These are phyloP conservation scores for Candida chilensis DNA, from an alignment of 805 yeast species.

Conservation along the genomic window DNA sequence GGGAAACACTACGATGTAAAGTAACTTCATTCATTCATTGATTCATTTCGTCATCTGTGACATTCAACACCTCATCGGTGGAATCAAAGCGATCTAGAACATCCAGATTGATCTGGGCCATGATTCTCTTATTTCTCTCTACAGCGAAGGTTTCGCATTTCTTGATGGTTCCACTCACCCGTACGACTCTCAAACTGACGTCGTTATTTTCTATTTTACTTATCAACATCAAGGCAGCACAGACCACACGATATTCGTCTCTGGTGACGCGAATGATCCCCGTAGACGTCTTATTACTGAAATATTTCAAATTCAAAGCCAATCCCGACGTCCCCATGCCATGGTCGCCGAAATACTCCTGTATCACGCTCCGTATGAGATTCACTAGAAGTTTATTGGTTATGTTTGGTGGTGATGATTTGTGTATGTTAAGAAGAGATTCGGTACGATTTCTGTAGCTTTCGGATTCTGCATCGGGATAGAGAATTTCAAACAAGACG, in stretches of 20 bases:
- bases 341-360: slow-evolving; percentile 65
- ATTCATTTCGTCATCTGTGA: slow-evolving; percentile 8
- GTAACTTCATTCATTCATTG: slow-evolving; percentile 1
- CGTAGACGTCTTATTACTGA: slow-evolving; percentile 70
- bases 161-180: slow-evolving; percentile 81
- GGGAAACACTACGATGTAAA: slow-evolving; percentile 6
- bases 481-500: slow-evolving; percentile 68
- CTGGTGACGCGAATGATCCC: slow-evolving; percentile 78
- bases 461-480: slow-evolving; percentile 35
- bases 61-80: slow-evolving; percentile 7
- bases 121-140: slow-evolving; percentile 29
- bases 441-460: slow-evolving; percentile 18
- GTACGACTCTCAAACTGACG: slow-evolving; percentile 51
- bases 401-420: slow-evolving; percentile 37
- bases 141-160: slow-evolving; percentile 72
- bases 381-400: slow-evolving; percentile 40
- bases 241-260: slow-evolving; percentile 48
- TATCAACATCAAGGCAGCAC: slow-evolving; percentile 59
- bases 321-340: slow-evolving; percentile 61
- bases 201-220: slow-evolving; percentile 36
- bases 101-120: slow-evolving; percentile 9
- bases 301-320: slow-evolving; percentile 63
- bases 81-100: slow-evolving; percentile 5
- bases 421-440: slow-evolving; percentile 38
- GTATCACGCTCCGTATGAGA: slow-evolving; percentile 46